Percentiles rank a stretch among this genome's conserved stretches.
Conservation (phyloP, 139 green algal genomes). For the Parachlorella kessleri region DNA sequence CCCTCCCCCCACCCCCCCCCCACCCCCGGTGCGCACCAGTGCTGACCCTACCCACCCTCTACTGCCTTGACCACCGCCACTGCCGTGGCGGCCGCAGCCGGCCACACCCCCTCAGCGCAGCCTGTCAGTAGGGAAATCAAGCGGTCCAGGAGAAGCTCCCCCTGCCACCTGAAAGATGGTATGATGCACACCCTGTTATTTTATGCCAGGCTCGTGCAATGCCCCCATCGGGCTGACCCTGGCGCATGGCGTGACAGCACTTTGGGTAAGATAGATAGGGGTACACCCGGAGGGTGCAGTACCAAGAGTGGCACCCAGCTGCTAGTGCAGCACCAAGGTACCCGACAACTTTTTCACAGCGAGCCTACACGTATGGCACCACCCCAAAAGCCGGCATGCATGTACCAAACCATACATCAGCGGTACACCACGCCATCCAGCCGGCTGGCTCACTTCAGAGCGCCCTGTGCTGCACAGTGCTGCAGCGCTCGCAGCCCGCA, state of each 20-base stretch:
- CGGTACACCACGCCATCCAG: background rate
- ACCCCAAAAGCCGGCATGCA: background rate
- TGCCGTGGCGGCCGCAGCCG: slow-evolving; percentile 32
- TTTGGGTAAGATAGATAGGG: too few relatives aligned
- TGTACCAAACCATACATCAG: background rate
- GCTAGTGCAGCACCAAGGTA: too few relatives aligned
- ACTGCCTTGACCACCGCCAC: slow-evolving; percentile 29
- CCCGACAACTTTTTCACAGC: background rate
- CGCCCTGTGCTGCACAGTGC: slow-evolving; percentile 6
- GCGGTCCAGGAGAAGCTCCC: background rate
- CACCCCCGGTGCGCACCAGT: too few relatives aligned
- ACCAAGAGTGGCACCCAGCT: too few relatives aligned
- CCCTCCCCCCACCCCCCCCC: too few relatives aligned
- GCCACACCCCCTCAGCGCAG: slow-evolving; percentile 51
- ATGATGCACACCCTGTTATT: background rate
- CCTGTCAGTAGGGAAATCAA: slow-evolving; percentile 15
- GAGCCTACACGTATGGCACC: background rate
- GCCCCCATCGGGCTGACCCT: too few relatives aligned
- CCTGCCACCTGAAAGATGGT: slow-evolving; percentile 15
- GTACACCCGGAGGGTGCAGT: too few relatives aligned
- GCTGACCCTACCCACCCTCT: too few relatives aligned
- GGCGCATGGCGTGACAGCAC: too few relatives aligned
- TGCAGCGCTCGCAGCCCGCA: slow-evolving; percentile 48
- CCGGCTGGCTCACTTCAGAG: background rate
- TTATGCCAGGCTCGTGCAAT: too few relatives aligned